A percentile compares a stretch with the other conserved stretches of the same genome.
These are phyloP conservation scores for Agaricus blazei DNA, from an alignment of 768 basidiomycete genomes.

Conservation along the genomic window DNA sequence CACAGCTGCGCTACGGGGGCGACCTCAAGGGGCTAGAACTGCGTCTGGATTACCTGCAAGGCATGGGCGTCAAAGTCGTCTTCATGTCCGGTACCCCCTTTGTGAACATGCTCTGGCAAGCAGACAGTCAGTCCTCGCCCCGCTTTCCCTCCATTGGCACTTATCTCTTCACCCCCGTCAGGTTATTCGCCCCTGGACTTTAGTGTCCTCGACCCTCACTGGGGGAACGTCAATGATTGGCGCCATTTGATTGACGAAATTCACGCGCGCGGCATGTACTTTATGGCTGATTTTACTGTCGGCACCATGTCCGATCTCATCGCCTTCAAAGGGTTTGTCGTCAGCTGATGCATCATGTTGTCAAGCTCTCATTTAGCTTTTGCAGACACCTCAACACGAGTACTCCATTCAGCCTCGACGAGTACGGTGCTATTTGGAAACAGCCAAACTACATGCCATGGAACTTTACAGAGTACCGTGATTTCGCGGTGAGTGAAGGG, in stretches of 20 bases:
- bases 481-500: conserved; percentile 55
- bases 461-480: conserved; percentile 81
- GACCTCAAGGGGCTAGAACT: conserved; percentile 75
- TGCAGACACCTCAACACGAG: conserved; percentile 71
- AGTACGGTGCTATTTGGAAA: conserved; percentile 75
- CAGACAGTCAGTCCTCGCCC: conserved; percentile 67
- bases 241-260: conserved; percentile 65
- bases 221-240: conserved; percentile 85
- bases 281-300: conserved; percentile 92
- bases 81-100: conserved; percentile 93
- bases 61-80: conserved; percentile 81
- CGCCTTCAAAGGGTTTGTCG: conserved; percentile 69
- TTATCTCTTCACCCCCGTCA: conserved; percentile 21
- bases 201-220: conserved; percentile 86
- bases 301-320: conserved; percentile 89
- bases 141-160: conserved; percentile 4
- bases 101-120: conserved; percentile 96
- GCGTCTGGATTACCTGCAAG: conserved; percentile 81
- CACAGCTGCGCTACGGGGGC: conserved; percentile 85
- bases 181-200: conserved; percentile 95
- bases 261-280: conserved; percentile 81
- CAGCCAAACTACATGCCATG: conserved; percentile 72
- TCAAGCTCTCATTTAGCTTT: background rate
- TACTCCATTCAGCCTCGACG: conserved; percentile 72
- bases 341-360: conserved; percentile 4